Conservation (phyloP, 371 early-diverging fungal species). For the Actinomortierella ambigua region DNA sequence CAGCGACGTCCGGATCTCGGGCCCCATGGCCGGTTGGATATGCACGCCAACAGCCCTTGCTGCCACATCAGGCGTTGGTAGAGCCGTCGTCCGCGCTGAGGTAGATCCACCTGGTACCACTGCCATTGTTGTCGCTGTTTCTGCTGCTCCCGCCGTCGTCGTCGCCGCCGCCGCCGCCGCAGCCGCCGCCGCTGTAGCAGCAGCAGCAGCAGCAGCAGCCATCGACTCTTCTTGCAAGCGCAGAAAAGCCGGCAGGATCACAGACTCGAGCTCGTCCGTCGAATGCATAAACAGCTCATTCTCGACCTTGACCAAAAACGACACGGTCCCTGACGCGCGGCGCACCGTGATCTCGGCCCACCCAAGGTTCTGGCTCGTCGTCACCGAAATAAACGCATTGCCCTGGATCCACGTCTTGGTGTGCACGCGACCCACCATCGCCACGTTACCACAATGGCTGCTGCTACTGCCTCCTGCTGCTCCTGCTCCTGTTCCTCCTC, state of each 20-base stretch:
- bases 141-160: constrained; percentile 1
- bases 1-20: no score
- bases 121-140: constrained; percentile 22
- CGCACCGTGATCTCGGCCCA: constrained; percentile 87
- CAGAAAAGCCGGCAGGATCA: constrained; percentile 61
- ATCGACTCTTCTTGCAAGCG: constrained; percentile 61
- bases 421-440: constrained; percentile 50
- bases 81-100: background rate
- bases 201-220: constrained; percentile 34
- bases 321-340: constrained; percentile 80
- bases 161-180: constrained; percentile 8
- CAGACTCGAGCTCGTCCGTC: constrained; percentile 55
- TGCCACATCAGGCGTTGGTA: background rate
- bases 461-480: no score
- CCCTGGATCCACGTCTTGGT: constrained; percentile 85
- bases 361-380: constrained; percentile 64
- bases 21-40: background rate
- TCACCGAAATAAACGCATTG: constrained; percentile 80
- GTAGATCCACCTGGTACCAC: constrained; percentile 4
- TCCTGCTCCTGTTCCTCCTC: constrained; percentile 13
- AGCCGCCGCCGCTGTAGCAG: constrained; percentile 27
- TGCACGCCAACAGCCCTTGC: background rate
- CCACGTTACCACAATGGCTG: no score
- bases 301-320: constrained; percentile 77
- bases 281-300: constrained; percentile 56